phyloP scores from a whole-genome alignment of 306 rosid genomes.

The Sechiopsis laciniata region DNA sequence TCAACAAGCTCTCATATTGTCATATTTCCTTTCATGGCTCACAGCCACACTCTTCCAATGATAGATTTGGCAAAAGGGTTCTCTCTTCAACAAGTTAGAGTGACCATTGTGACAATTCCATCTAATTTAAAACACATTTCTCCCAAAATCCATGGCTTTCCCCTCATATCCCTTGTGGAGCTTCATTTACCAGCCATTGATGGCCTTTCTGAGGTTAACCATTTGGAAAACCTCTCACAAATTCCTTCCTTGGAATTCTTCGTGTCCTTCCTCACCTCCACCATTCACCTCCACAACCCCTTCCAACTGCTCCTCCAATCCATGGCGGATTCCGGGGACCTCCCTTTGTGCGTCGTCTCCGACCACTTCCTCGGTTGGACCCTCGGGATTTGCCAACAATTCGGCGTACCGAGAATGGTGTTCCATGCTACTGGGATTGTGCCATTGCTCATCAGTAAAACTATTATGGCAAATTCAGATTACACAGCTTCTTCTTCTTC shows the following conservation, averaged over 20 bases:
- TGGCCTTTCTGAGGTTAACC: not conserved
- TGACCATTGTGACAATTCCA: constrained; percentile 33
- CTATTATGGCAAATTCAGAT: not conserved
- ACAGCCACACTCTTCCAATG: constrained; percentile 35
- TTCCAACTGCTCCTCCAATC: constrained; percentile 22
- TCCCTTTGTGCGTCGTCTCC: constrained; percentile 28
- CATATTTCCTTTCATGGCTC: constrained; percentile 40
- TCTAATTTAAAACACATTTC: constrained; percentile 24
- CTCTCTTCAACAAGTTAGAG: constrained; percentile 22
- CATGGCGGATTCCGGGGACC: constrained; percentile 13
- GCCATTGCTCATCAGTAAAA: not conserved
- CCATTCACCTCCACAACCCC: constrained; percentile 19
- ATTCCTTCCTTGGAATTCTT: not conserved
- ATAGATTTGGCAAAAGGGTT: constrained; percentile 32
- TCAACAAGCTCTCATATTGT: constrained; percentile 15
- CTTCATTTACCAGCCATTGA: constrained; percentile 24
- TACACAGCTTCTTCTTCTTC: not conserved
- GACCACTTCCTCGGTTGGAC: constrained; percentile 25
- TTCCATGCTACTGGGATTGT: not conserved
- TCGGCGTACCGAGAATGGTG: not conserved
- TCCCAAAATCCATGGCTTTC: not conserved
- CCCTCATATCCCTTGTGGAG: constrained; percentile 8
- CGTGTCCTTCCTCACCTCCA: not conserved
- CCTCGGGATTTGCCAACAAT: not conserved
- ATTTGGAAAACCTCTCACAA: not conserved